These are phyloP conservation scores for Verticillium alfalfae DNA, from an alignment of 2,329 filamentous ascomycete species.

Conservation along the genomic window DNA sequence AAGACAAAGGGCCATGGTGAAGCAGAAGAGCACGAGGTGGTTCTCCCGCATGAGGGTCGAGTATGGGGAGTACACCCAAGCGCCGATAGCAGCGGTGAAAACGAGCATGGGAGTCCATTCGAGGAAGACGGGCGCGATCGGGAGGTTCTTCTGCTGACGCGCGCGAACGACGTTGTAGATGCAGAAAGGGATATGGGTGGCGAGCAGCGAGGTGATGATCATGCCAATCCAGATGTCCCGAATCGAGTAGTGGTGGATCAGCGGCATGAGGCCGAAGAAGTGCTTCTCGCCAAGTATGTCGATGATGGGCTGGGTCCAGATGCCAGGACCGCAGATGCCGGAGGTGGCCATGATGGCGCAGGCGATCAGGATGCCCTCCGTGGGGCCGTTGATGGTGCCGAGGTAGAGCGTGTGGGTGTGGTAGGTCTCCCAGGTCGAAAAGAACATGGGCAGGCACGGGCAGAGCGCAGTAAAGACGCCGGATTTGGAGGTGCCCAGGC, in stretches of 20 bases:
- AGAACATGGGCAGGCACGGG: slow-evolving; percentile 96
- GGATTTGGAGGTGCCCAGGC: slow-evolving; percentile 73
- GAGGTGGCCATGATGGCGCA: slow-evolving; percentile 81
- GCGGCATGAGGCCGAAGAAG: slow-evolving; percentile 44
- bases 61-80: slow-evolving; percentile 88
- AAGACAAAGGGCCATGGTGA: slow-evolving; percentile 93
- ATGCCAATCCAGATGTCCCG: slow-evolving; percentile 82
- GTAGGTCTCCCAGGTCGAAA: slow-evolving; percentile 99
- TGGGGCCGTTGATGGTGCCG: slow-evolving; percentile 94
- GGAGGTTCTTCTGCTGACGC: slow-evolving; percentile 64
- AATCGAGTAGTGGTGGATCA: slow-evolving; percentile 68
- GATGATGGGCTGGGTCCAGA: slow-evolving; percentile 76
- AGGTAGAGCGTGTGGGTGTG: slow-evolving; percentile 97
- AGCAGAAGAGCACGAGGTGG: slow-evolving; percentile 84
- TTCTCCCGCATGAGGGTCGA: slow-evolving; percentile 78
- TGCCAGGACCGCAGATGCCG: slow-evolving; percentile 79
- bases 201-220: slow-evolving; percentile 59
- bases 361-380: slow-evolving; percentile 88
- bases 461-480: slow-evolving; percentile 89
- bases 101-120: slow-evolving; percentile 91
- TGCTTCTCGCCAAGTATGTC: slow-evolving; percentile 58
- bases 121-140: slow-evolving; percentile 76
- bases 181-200: slow-evolving; percentile 81
- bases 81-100: slow-evolving; percentile 67
- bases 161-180: slow-evolving; percentile 79